A percentile compares a stretch with the other conserved stretches of the same genome.
Evolutionary conservation across 2,329 filamentous ascomycete species (phyloP).

Genomic region (Cryphonectria parasitica): DNA sequence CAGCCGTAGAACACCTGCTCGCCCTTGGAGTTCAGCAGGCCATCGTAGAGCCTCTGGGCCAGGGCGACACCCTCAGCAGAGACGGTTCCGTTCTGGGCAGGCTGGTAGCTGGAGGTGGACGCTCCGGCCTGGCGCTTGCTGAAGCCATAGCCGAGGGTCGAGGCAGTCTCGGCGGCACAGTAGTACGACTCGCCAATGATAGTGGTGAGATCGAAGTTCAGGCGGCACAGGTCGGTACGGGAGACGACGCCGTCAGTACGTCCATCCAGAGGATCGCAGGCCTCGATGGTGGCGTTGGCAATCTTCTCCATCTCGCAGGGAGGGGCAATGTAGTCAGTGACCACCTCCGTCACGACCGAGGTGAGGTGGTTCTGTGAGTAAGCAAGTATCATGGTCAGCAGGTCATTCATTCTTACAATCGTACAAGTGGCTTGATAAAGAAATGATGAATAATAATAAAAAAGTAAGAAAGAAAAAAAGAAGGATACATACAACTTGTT

Average conservation of each 20-base stretch:
- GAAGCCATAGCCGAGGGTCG: slow-evolving; percentile 35
- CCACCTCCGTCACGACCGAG: slow-evolving; percentile 43
- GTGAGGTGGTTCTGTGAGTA: slow-evolving; percentile 20
- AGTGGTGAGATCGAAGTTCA: slow-evolving; percentile 39
- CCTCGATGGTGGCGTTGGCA: slow-evolving; percentile 56
- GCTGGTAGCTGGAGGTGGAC: slow-evolving; percentile 31
- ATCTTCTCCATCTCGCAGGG: slow-evolving; percentile 54
- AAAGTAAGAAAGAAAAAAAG: no score
- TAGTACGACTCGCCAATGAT: slow-evolving; percentile 41
- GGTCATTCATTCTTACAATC: background rate
- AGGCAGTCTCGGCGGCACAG: slow-evolving; percentile 36
- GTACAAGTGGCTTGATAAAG: background rate
- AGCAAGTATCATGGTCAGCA: background rate
- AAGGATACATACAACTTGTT: slow-evolving; percentile 34
- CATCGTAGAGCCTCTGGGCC: slow-evolving; percentile 40
- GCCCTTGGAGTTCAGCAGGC: slow-evolving; percentile 40
- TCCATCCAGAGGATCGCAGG: slow-evolving; percentile 60
- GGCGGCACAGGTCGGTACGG: slow-evolving; percentile 42
- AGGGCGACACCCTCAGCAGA: slow-evolving; percentile 41
- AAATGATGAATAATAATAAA: no score
- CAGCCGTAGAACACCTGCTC: slow-evolving; percentile 43
- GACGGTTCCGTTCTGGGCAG: slow-evolving; percentile 42
- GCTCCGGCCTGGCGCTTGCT: slow-evolving; percentile 35
- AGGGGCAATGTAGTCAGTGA: slow-evolving; percentile 46
- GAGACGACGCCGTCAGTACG: slow-evolving; percentile 56